Evolutionary conservation across 768 basidiomycete genomes (phyloP), one percentile per base, ranked within the genome.

Genomic region (Boletus barrowsii): DNA sequence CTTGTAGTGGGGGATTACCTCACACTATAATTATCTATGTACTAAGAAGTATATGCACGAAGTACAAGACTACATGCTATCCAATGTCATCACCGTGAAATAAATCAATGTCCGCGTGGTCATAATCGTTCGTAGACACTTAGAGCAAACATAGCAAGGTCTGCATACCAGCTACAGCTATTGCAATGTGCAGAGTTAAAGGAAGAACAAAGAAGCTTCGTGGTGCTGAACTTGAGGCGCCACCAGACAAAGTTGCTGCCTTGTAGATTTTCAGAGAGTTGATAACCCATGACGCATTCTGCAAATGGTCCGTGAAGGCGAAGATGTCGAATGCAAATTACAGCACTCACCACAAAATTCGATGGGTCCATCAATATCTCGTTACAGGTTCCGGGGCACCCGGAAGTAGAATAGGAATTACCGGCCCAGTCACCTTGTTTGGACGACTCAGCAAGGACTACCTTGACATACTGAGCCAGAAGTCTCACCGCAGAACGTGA

Each of bases 211-310:
- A 20, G 18, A 51, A 48, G 39, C 17, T 32, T 36, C 43, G 47
- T 48, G 18, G 17, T 3, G 44, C 45, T 22, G 58, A 63, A 39
- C 47, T 59, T 20, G 71, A 70, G 24, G 77, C 65, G 29, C 61
- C 61, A 11, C 73, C 76, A 10, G 70, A 66, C 39, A 88, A 62
- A 10, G 66, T 65, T 62, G 82, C 79, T 63, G 84, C 83, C 55
- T 76, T 76, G 69, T 88, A 92, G 20, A 91, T 86, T 65, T 88
- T 88, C 41, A 92, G 74, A 5, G 76, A 82, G 64, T 90, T 91
- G 62, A 92, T 90, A 57, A 78, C 82, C 88, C 90, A 91, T 0
- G 84, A 80, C 0, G 89, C 88, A 67, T 90, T 90, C 88, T 90
- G 57, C 22, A 55, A 40, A 47, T 18, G 29, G 45, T 36, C 37